Percentiles rank a stretch among this genome's conserved stretches.
Conservation (phyloP, 371 early-diverging fungal species). For the Actinomortierella wolfii region DNA sequence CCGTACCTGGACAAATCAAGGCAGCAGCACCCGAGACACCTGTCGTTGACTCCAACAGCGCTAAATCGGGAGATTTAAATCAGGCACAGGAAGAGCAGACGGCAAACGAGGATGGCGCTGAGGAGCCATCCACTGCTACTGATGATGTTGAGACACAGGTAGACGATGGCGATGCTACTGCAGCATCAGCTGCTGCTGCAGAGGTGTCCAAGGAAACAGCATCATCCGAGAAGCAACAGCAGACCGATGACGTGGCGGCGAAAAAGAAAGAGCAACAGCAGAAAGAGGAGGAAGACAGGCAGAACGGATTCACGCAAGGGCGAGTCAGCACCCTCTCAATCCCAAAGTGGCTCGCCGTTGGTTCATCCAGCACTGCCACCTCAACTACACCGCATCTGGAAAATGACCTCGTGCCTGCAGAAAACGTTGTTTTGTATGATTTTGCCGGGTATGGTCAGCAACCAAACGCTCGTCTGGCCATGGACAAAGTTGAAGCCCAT, state of each 20-base stretch:
- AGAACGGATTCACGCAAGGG: not conserved
- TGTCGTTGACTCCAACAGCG: too few relatives aligned
- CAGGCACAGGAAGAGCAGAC: too few relatives aligned
- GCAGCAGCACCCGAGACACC: slow-evolving; percentile 52
- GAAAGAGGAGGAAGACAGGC: not conserved
- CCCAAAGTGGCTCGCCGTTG: slow-evolving; percentile 28
- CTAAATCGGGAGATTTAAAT: too few relatives aligned
- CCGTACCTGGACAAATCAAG: slow-evolving; percentile 56
- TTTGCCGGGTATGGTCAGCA: slow-evolving; percentile 45
- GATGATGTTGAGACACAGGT: too few relatives aligned
- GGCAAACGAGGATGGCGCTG: too few relatives aligned
- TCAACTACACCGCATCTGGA: not conserved
- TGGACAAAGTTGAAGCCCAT: slow-evolving; percentile 31
- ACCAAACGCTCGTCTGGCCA: slow-evolving; percentile 24
- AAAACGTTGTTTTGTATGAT: slow-evolving; percentile 38
- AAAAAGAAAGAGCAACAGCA: slow-evolving; percentile 1
- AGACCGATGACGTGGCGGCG: too few relatives aligned
- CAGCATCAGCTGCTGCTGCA: not conserved
- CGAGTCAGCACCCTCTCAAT: slow-evolving; percentile 34
- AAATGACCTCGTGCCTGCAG: slow-evolving; percentile 20
- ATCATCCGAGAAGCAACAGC: too few relatives aligned
- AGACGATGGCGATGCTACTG: not conserved
- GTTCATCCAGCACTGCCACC: not conserved
- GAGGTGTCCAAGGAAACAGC: slow-evolving; percentile 7
- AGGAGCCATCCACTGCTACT: too few relatives aligned